phyloP scores from a whole-genome alignment of 2,329 filamentous ascomycete species.

The Westerdykella aurantiaca region DNA sequence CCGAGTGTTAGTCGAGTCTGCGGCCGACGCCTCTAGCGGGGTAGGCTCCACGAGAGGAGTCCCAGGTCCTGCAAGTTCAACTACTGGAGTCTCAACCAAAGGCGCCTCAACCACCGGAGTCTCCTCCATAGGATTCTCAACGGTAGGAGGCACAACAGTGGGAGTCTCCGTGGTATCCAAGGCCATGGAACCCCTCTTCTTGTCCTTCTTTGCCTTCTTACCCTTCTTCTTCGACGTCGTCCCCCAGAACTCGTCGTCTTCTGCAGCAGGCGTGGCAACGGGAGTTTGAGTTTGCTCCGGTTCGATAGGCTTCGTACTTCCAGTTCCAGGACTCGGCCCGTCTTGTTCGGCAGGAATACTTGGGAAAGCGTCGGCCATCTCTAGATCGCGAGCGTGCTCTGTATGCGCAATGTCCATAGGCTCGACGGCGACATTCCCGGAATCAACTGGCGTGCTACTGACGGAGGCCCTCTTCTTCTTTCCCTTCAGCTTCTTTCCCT shows the following conservation, averaged over 20 bases:
- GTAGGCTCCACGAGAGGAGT: not conserved
- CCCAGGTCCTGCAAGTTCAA: not conserved
- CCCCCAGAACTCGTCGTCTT: not conserved
- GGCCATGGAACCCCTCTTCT: slow-evolving; percentile 17
- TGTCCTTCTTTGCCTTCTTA: slow-evolving; percentile 29
- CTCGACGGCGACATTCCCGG: slow-evolving; percentile 1
- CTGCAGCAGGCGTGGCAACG: too few species aligned
- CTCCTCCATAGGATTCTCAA: slow-evolving; percentile 23
- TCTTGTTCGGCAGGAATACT: too few species aligned
- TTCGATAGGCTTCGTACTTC: not conserved
- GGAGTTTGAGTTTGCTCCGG: slow-evolving; percentile 1
- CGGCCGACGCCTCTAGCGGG: not conserved
- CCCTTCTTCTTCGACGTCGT: slow-evolving; percentile 15
- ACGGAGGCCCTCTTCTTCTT: slow-evolving; percentile 36
- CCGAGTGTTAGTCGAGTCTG: not conserved
- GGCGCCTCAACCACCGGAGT: slow-evolving; percentile 21
- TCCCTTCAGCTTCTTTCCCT: slow-evolving; percentile 43
- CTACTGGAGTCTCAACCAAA: slow-evolving; percentile 27
- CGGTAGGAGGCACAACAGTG: slow-evolving; percentile 26
- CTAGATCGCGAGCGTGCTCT: too few species aligned
- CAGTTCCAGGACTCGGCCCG: too few species aligned
- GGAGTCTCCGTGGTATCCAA: slow-evolving; percentile 27
- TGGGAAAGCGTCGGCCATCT: too few species aligned
- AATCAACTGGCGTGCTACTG: slow-evolving; percentile 7
- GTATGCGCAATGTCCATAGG: not conserved